phyloP scores from a whole-genome alignment of 1,284 basidiomycete genomes.

The Anthracocystis panici-leucophaei region DNA sequence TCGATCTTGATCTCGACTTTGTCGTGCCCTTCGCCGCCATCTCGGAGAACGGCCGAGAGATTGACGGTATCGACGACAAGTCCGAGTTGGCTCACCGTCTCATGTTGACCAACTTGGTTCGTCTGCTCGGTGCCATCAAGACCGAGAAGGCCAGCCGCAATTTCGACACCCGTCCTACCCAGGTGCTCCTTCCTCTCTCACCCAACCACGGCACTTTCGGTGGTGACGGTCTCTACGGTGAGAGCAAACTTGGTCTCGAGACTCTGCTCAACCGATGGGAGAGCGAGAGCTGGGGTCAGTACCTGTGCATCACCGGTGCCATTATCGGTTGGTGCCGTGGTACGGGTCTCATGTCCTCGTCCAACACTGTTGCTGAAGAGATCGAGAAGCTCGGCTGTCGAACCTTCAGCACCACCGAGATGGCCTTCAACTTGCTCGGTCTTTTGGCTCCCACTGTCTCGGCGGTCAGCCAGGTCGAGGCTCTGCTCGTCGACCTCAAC shows the following conservation, averaged over 20 bases:
- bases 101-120: conserved; percentile 82
- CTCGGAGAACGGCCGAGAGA: conserved; percentile 97
- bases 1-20: conserved; percentile 96
- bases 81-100: conserved; percentile 98
- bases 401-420: conserved; percentile 98
- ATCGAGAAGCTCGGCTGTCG: conserved; percentile 93
- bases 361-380: conserved; percentile 93
- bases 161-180: conserved; percentile 96
- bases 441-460: conserved; percentile 98
- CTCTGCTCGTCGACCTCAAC: conserved; percentile 92
- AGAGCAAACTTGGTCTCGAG: conserved; percentile 97
- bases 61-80: conserved; percentile 94
- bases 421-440: conserved; percentile 99
- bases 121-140: conserved; percentile 96
- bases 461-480: conserved; percentile 99
- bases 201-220: conserved; percentile 98
- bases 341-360: conserved; percentile 96
- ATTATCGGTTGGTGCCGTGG: conserved; percentile 90
- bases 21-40: conserved; percentile 98
- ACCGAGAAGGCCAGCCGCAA: conserved; percentile 95
- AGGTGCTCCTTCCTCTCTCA: conserved; percentile 95
- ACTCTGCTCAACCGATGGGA: conserved; percentile 98
- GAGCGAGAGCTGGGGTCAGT: conserved; percentile 95
- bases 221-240: conserved; percentile 96
- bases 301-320: conserved; percentile 95